Conservation (phyloP, 1,139 yeast species). For the Geotrichum restrictum region DNA sequence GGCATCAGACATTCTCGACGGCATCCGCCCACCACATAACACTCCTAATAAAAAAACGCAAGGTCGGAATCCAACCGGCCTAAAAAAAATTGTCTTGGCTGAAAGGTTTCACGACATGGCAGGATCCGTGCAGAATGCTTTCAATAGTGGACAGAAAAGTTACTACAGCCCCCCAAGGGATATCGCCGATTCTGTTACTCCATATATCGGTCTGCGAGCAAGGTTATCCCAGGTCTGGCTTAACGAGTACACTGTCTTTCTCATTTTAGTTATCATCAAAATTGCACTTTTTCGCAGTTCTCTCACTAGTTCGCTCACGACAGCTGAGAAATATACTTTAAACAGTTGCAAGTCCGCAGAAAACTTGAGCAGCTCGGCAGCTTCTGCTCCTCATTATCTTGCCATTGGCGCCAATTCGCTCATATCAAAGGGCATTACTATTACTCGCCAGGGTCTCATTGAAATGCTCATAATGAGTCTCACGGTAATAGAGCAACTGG, state of each 20-base stretch:
- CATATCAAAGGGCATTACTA: conserved; percentile 46
- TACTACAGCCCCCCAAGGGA: conserved; percentile 3
- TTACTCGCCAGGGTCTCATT: conserved; percentile 46
- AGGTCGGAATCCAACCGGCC: not conserved
- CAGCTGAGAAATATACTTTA: conserved; percentile 30
- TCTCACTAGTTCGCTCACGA: conserved; percentile 29
- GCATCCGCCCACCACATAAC: not conserved
- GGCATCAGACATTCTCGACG: conserved; percentile 4
- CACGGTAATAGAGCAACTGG: conserved; percentile 54
- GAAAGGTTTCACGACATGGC: conserved; percentile 11
- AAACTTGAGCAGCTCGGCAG: conserved; percentile 43
- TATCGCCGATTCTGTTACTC: conserved; percentile 19
- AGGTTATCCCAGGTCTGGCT: conserved; percentile 37
- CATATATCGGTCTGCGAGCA: conserved; percentile 37
- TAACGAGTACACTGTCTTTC: conserved; percentile 34
- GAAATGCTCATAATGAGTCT: conserved; percentile 45
- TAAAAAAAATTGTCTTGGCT: conserved; percentile 8
- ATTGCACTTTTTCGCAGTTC: conserved; percentile 32
- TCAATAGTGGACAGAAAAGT: conserved; percentile 1
- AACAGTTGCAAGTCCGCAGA: conserved; percentile 48
- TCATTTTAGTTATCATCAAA: conserved; percentile 36
- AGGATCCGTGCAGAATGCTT: conserved; percentile 6
- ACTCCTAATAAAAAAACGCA: not conserved
- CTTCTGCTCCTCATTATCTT: conserved; percentile 55
- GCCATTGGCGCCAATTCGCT: conserved; percentile 52